Evolutionary conservation across 1,284 basidiomycete genomes (phyloP), one percentile per base, ranked within the genome.

Genomic region (Heliocybe sulcata): DNA sequence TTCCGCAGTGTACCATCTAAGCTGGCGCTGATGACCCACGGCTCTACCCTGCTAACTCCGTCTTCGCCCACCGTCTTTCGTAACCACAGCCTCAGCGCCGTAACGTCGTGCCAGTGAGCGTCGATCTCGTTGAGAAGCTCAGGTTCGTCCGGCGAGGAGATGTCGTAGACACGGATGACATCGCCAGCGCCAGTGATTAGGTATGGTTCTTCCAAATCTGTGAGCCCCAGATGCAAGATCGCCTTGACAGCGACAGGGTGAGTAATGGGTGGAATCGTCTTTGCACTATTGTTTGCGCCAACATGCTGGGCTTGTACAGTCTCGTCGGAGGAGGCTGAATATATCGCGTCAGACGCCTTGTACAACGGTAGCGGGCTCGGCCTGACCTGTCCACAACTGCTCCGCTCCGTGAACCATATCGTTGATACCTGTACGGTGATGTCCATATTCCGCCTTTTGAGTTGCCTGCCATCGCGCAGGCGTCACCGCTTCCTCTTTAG

Each of bases 71-170:
- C 66, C 4, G 69, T 72, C 54, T 72, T 71, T 25, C 82, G 77
- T 58, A 81, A 68, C 91, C 92, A 96, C 4, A 87, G 69, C 29
- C 77, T 76, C 42, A 97, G 68, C 1, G 80, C 82, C 3, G 81
- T 87, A 10, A 96, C 84, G 61, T 94, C 90, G 59, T 92, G 90
- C 81, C 87, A 92, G 67, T 97, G 94, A 3, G 81, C 93, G 60
- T 94, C 87, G 6, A 92, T 71, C 60, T 82, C 77, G 16, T 83
- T 74, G 19, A 91, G 66, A 38, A 89, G 69, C 59, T 88, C 85
- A 0, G 83, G 83, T 59, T 84, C 79, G 31, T 84, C 77, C 22
- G 73, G 72, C 1, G 77, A 74, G 1, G 84, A 83, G 45, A 88
- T 66, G 63, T 90, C 87, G 60, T 83, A 91, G 25, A 89, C 72